Evolutionary conservation across 2,329 filamentous ascomycete genomes (phyloP).

Genomic region (Clonostachys rhizophaga): DNA sequence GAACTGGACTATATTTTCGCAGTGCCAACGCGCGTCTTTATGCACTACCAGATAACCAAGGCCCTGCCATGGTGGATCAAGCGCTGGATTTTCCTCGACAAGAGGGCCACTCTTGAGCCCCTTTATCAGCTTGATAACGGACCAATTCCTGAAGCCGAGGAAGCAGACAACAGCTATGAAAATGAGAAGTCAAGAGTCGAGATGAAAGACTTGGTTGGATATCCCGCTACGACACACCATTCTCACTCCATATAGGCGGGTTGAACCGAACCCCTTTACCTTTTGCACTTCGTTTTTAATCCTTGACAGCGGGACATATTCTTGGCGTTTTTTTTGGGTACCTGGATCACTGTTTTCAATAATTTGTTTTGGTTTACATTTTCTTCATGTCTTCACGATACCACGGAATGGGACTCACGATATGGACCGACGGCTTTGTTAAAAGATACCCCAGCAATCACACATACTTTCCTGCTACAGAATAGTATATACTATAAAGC

Average conservation of each 20-base stretch:
- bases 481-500: too few species aligned
- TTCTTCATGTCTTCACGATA: too few species aligned
- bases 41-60: slow-evolving; percentile 51
- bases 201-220: slow-evolving; percentile 27
- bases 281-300: too few species aligned
- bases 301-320: too few species aligned
- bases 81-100: slow-evolving; percentile 48
- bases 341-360: too few species aligned
- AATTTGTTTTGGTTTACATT: too few species aligned
- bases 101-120: slow-evolving; percentile 31
- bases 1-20: slow-evolving; percentile 58
- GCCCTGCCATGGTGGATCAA: slow-evolving; percentile 58
- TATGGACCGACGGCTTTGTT: too few species aligned
- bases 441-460: too few species aligned
- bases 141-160: slow-evolving; percentile 2
- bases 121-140: slow-evolving; percentile 33
- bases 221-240: slow-evolving; percentile 10
- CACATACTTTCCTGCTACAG: too few species aligned
- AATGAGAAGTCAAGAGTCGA: slow-evolving; percentile 32
- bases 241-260: neutral
- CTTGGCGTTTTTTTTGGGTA: too few species aligned
- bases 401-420: too few species aligned
- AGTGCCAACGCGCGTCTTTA: slow-evolving; percentile 52
- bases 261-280: too few species aligned
- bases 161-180: slow-evolving; percentile 22